Percentiles rank a stretch among this genome's conserved stretches.
Conservation (phyloP, 108 stramenopile genomes). For the Cyclotella distinguenda region DNA sequence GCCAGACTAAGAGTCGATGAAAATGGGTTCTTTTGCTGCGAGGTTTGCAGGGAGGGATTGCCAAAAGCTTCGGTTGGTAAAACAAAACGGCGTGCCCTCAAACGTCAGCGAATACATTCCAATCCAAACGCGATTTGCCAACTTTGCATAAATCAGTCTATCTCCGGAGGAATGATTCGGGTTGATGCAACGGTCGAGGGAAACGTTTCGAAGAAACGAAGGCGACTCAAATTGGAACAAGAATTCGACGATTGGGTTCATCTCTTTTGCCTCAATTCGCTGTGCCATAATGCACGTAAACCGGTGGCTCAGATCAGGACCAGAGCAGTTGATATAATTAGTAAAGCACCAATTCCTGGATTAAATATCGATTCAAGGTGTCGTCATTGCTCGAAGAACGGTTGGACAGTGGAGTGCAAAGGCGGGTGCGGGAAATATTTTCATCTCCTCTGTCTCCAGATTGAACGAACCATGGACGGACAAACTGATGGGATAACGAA, state of each 20-base stretch:
- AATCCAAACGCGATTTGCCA: conserved; percentile 27
- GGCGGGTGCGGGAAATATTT: conserved; percentile 36
- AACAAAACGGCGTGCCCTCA: conserved; percentile 3
- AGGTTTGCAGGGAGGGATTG: conserved; percentile 21
- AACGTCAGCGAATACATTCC: conserved; percentile 28
- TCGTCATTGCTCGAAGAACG: conserved; percentile 12
- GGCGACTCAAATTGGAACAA: conserved; percentile 11
- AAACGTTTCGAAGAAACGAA: background rate
- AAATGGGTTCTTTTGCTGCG: conserved; percentile 36
- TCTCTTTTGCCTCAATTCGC: conserved; percentile 27
- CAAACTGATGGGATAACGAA: conserved; percentile 5
- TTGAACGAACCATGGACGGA: conserved; percentile 16
- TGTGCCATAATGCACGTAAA: conserved; percentile 1
- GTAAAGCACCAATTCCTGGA: conserved; percentile 5
- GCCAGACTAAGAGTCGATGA: conserved; percentile 11
- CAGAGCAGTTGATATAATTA: conserved; percentile 1
- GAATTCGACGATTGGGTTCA: conserved; percentile 29
- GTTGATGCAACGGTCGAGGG: conserved; percentile 3
- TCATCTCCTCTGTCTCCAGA: conserved; percentile 36
- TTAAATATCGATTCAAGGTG: background rate
- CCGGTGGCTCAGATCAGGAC: conserved; percentile 4
- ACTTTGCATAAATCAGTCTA: conserved; percentile 15
- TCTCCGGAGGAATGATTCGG: conserved; percentile 36
- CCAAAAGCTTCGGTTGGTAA: background rate
- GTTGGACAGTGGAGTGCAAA: conserved; percentile 15